phyloP scores from a whole-genome alignment of 164 flowering plant genomes.

The Tetrastigma voinierianum region DNA sequence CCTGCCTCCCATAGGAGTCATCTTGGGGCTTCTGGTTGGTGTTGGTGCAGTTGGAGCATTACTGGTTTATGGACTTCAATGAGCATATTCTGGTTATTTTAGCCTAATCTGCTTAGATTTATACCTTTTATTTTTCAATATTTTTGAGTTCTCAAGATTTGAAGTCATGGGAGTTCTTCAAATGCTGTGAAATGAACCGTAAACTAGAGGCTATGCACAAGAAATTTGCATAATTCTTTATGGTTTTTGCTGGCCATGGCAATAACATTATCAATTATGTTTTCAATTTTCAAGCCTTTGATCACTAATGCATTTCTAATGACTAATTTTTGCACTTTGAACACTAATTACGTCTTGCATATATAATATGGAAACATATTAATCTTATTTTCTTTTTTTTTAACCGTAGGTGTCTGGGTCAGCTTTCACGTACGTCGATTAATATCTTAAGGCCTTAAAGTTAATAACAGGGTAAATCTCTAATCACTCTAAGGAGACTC shows the following conservation, averaged over 20 bases:
- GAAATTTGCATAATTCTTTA: not conserved
- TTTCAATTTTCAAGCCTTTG: too few species aligned
- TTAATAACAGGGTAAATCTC: too few species aligned
- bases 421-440: too few species aligned
- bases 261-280: not conserved
- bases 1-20: slow-evolving; percentile 84
- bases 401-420: too few species aligned
- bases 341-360: too few species aligned
- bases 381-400: too few species aligned
- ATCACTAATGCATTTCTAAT: too few species aligned
- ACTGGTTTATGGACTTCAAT: slow-evolving; percentile 94
- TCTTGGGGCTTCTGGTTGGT: slow-evolving; percentile 76
- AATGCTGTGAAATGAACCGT: not conserved
- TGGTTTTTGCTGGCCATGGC: not conserved
- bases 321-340: too few species aligned
- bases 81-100: slow-evolving; percentile 1
- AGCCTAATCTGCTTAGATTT: not conserved
- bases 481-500: too few species aligned
- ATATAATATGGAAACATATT: too few species aligned
- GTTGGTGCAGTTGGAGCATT: slow-evolving; percentile 82
- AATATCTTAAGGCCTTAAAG: too few species aligned
- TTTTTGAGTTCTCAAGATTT: not conserved
- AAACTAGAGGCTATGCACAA: not conserved
- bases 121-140: not conserved
- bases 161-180: not conserved